phyloP scores from a whole-genome alignment of 2,329 filamentous ascomycete genomes.

The Calonectria pauciramosa region DNA sequence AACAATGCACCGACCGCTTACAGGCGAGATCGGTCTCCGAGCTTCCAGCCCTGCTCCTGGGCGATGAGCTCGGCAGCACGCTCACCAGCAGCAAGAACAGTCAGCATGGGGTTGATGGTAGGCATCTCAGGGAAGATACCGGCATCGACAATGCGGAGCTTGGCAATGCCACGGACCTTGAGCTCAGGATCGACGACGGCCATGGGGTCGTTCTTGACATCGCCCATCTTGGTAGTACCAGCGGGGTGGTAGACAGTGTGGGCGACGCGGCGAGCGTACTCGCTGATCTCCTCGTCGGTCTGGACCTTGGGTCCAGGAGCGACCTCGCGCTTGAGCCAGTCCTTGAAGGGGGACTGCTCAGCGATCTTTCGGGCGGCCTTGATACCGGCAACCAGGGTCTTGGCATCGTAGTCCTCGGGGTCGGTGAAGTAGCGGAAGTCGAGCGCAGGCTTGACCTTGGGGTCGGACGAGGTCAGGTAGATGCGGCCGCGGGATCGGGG shows the following conservation, averaged over 20 bases:
- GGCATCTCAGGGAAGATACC: constrained; percentile 91
- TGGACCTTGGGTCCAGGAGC: constrained; percentile 81
- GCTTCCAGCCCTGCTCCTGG: constrained; percentile 72
- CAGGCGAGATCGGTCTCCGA: constrained; percentile 48
- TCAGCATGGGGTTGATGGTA: constrained; percentile 91
- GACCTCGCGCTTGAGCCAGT: constrained; percentile 87
- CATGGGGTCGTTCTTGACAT: constrained; percentile 74
- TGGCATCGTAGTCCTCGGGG: constrained; percentile 86
- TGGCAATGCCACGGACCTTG: constrained; percentile 79
- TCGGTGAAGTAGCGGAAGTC: constrained; percentile 94
- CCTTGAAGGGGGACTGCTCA: constrained; percentile 80
- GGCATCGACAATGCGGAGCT: constrained; percentile 85
- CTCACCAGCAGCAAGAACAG: constrained; percentile 87
- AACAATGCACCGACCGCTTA: constrained; percentile 34
- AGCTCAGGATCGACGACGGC: constrained; percentile 86
- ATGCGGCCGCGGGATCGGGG: constrained; percentile 83
- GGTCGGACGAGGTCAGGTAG: constrained; percentile 83
- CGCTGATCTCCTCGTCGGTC: constrained; percentile 83
- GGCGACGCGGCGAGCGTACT: constrained; percentile 84
- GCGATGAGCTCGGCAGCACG: constrained; percentile 84
- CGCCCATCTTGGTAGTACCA: constrained; percentile 92
- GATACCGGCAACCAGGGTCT: constrained; percentile 83
- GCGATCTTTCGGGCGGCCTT: constrained; percentile 83
- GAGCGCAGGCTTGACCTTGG: constrained; percentile 82
- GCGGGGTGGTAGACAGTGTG: constrained; percentile 94